phyloP scores from a whole-genome alignment of 1,284 basidiomycete genomes.

The Cryptococcus floricola region DNA sequence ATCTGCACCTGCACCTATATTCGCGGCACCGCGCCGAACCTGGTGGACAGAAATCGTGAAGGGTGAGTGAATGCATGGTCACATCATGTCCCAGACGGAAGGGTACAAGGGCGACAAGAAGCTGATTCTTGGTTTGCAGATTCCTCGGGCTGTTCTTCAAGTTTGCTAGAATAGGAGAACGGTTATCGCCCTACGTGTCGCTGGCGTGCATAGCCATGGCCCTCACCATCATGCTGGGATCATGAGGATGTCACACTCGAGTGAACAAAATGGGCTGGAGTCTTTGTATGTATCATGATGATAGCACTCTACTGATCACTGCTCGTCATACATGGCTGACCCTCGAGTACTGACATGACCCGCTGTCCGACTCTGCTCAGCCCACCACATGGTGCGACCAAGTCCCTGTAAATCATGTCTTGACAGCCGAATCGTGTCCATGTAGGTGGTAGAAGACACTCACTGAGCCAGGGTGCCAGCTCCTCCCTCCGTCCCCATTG shows the following conservation, averaged over 20 bases:
- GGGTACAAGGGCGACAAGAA: neutral
- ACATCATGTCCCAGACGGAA: neutral
- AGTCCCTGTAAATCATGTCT: too few relatives aligned
- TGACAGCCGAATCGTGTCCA: too few relatives aligned
- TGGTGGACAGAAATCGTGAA: conserved; percentile 90
- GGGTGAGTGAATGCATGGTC: conserved; percentile 59
- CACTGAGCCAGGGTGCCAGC: too few relatives aligned
- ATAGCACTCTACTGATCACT: neutral
- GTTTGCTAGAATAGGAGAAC: conserved; percentile 83
- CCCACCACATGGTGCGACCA: too few relatives aligned
- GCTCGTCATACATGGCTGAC: too few relatives aligned
- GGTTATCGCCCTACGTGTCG: conserved; percentile 76
- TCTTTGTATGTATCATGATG: neutral
- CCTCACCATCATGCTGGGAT: conserved; percentile 57
- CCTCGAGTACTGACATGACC: too few relatives aligned
- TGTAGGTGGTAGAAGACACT: too few relatives aligned
- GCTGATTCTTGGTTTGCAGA: conserved; percentile 49
- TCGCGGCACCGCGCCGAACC: conserved; percentile 77
- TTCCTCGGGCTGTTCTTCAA: conserved; percentile 91
- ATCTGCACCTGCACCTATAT: conserved; percentile 98
- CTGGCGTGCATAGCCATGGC: conserved; percentile 79
- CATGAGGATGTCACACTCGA: conserved; percentile 8
- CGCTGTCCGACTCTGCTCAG: too few relatives aligned
- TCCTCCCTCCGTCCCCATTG: too few relatives aligned
- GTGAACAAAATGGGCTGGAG: neutral